These are phyloP conservation scores for Talaromyces sp. DNA, from an alignment of 2,329 filamentous ascomycete species.

Conservation along the genomic window DNA sequence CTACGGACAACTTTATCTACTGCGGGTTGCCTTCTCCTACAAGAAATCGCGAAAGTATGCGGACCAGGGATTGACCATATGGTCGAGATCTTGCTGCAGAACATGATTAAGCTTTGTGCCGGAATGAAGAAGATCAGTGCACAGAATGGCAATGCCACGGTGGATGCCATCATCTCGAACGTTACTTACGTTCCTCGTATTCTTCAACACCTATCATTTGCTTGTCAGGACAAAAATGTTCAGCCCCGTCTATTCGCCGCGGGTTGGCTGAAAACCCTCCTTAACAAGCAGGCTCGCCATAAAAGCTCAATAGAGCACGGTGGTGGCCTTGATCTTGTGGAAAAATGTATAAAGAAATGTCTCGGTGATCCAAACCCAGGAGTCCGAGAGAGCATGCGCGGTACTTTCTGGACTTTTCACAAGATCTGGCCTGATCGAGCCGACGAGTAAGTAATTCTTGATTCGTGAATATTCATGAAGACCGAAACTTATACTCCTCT, in stretches of 20 bases:
- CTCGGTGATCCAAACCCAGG: conserved; percentile 84
- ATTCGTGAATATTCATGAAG: not conserved
- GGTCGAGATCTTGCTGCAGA: conserved; percentile 85
- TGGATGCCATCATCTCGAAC: conserved; percentile 74
- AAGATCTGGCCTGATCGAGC: conserved; percentile 72
- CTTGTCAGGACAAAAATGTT: conserved; percentile 89
- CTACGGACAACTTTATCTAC: conserved; percentile 85
- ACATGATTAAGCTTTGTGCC: conserved; percentile 80
- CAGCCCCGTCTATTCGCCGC: conserved; percentile 74
- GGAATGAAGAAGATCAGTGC: conserved; percentile 90
- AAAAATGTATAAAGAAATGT: conserved; percentile 84
- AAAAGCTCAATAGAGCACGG: conserved; percentile 78
- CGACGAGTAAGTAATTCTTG: conserved; percentile 54
- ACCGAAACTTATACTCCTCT: conserved; percentile 19
- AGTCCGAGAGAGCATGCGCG: conserved; percentile 79
- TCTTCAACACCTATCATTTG: conserved; percentile 77
- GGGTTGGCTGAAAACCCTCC: conserved; percentile 76
- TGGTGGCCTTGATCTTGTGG: conserved; percentile 74
- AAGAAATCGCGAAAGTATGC: conserved; percentile 73
- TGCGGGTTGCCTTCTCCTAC: conserved; percentile 75
- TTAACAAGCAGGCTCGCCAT: conserved; percentile 70
- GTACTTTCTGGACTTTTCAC: conserved; percentile 80
- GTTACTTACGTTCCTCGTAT: conserved; percentile 75
- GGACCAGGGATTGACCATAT: conserved; percentile 78
- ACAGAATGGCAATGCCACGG: conserved; percentile 71